These are phyloP conservation scores for Candida montana DNA, from an alignment of 805 yeast species.

Conservation along the genomic window DNA sequence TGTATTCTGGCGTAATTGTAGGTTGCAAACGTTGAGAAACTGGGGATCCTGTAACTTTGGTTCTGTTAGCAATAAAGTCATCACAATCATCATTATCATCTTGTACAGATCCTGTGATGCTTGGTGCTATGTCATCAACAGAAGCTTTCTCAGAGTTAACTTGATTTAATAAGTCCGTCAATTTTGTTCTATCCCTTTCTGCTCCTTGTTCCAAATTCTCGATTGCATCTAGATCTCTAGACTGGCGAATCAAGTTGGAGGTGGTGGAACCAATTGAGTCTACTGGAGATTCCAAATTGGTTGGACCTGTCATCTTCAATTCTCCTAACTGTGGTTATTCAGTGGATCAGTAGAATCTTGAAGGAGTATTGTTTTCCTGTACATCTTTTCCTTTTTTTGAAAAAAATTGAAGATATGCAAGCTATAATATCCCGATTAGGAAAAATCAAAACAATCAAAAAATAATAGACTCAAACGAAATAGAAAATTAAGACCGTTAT, in stretches of 20 bases:
- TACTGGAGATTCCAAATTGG: not conserved
- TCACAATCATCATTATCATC: slow-evolving; percentile 12
- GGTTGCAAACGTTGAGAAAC: too few species aligned
- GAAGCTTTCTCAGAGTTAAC: not conserved
- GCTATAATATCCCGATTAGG: slow-evolving; percentile 3
- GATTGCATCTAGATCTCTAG: slow-evolving; percentile 1
- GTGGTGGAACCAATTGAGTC: slow-evolving; percentile 3
- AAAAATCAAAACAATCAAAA: slow-evolving; percentile 5
- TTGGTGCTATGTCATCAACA: not conserved
- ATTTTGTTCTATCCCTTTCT: slow-evolving; percentile 5
- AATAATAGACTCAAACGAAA: not conserved
- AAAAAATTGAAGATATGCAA: not conserved
- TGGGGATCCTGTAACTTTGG: not conserved
- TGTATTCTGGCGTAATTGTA: not conserved
- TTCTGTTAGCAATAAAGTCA: slow-evolving; percentile 11
- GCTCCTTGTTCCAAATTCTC: slow-evolving; percentile 2
- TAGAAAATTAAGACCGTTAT: too few species aligned
- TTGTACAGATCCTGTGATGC: not conserved
- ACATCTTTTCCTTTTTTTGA: not conserved
- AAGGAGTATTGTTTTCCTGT: too few species aligned
- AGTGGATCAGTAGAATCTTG: too few species aligned
- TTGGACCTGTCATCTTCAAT: not conserved
- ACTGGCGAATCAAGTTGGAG: slow-evolving; percentile 6
- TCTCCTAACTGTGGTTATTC: too few species aligned
- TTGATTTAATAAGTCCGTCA: slow-evolving; percentile 5